Evolutionary conservation across 1,284 basidiomycete species (phyloP), one percentile per base, ranked within the genome.

Genomic region (Moesziomyces globuligerus): DNA sequence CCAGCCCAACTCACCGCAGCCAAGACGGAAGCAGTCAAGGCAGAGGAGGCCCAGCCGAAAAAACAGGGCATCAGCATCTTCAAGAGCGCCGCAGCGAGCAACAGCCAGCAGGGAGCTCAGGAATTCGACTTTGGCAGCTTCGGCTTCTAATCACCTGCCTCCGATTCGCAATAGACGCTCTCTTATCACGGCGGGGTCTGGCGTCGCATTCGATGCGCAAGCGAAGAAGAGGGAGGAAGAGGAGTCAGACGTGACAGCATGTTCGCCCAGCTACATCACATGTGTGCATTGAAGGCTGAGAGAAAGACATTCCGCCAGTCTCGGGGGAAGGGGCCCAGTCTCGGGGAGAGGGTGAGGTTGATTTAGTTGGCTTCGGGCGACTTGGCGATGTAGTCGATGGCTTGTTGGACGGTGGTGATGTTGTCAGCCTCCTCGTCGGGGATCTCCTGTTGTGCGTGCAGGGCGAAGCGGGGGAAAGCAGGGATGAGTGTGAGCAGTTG

Each of bases 351-450:
- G n/a, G n/a, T n/a, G n/a, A n/a, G n/a, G n/a, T n/a, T n/a, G n/a
- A n/a, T n/a, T n/a, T n/a, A n/a, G n/a, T n/a, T n/a, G n/a, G n/a
- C 93, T 86, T 91, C 93, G 71, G 93, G 92, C 48, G 92, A 92
- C 86, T 95, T 94, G 80, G 89, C 89, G 84, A 98, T 93, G 85
- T 98, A 98, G 85, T 98, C 93, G 82, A 98, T 93, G 54, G 95
- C 95, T 85, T 98, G 90, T 81, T 90, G 88, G 48, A 99, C 92
- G 20, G 92, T 94, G 81, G 90, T 90, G 84, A 99, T 99, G 81
- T 90, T 90, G 84, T 98, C 96, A n/a, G 95, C 96, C 84, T 98
- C 96, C 58, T 89, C 90, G 81, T 99, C 96, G 45, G 96, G 95
- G 81, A 99, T 99, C 84, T 95, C 92, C 92, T 93, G 61, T 45